Percentiles rank a stretch among this genome's conserved stretches.
These are phyloP conservation scores for Digitaria exilis DNA, from an alignment of 202 grass and related monocot genomes.

Conservation along the genomic window DNA sequence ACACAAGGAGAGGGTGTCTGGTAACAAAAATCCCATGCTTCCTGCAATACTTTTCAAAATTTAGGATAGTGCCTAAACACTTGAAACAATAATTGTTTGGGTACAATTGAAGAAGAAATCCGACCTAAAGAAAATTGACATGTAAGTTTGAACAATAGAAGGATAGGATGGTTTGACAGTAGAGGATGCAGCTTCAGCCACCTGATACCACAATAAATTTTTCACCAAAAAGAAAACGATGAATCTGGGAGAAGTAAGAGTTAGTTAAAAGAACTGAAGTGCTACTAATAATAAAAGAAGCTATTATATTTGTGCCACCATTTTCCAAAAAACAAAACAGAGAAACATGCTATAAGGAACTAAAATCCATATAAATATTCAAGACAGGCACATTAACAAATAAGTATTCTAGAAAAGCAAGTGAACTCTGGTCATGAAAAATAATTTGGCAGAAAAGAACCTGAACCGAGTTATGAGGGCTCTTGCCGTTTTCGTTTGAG, in stretches of 20 bases:
- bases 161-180: constrained; percentile 39
- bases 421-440: background rate
- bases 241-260: constrained; percentile 11
- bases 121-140: constrained; percentile 89
- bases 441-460: constrained; percentile 46
- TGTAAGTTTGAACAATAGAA: constrained; percentile 85
- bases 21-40: constrained; percentile 80
- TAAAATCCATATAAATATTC: background rate
- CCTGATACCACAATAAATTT: constrained; percentile 44
- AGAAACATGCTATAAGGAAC: constrained; percentile 33
- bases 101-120: constrained; percentile 30
- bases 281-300: background rate
- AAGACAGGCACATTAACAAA: background rate
- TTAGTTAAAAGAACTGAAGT: background rate
- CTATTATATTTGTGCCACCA: background rate
- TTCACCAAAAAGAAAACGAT: constrained; percentile 11
- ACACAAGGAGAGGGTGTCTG: constrained; percentile 77
- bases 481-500: constrained; percentile 44
- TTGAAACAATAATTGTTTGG: constrained; percentile 40
- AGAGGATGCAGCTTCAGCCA: constrained; percentile 47
- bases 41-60: constrained; percentile 61
- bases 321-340: background rate
- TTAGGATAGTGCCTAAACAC: constrained; percentile 43
- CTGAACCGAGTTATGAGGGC: constrained; percentile 42
- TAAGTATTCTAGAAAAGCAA: constrained; percentile 36